Evolutionary conservation across 1,284 basidiomycete genomes (phyloP).

Genomic region (Apiotrichum siamense): DNA sequence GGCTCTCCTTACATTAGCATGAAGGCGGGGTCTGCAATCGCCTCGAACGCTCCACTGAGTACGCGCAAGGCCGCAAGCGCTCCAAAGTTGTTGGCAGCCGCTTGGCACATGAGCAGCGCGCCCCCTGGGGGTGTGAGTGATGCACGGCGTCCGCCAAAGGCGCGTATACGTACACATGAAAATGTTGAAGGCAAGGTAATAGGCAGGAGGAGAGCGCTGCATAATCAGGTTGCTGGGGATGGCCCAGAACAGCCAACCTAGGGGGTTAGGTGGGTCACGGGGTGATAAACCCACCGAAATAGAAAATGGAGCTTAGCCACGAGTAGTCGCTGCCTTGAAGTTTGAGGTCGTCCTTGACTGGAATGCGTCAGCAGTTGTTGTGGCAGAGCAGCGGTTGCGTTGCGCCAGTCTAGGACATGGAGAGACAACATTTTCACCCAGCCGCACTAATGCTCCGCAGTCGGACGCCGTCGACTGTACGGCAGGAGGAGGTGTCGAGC

Average conservation of each 20-base stretch:
- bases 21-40: constrained; percentile 45
- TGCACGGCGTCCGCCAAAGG: too few species aligned
- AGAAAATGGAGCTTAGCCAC: constrained; percentile 47
- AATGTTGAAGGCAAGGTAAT: constrained; percentile 51
- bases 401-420: too few species aligned
- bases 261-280: too few species aligned
- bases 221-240: constrained; percentile 52
- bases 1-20: neutral
- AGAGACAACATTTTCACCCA: too few species aligned
- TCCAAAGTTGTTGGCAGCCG: constrained; percentile 48
- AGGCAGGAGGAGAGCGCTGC: constrained; percentile 50
- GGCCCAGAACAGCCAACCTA: constrained; percentile 52
- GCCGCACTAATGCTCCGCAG: too few species aligned
- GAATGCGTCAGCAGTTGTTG: neutral
- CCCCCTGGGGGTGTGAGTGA: too few species aligned
- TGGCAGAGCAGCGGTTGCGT: too few species aligned
- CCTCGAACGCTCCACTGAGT: constrained; percentile 49
- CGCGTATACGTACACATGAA: too few species aligned
- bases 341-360: constrained; percentile 39
- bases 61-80: constrained; percentile 49
- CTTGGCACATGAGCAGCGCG: constrained; percentile 46
- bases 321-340: constrained; percentile 38
- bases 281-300: too few species aligned
- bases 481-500: too few species aligned
- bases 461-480: too few species aligned